Conservation (phyloP, 768 basidiomycete genomes). For the Infundibulicybe gibba region DNA sequence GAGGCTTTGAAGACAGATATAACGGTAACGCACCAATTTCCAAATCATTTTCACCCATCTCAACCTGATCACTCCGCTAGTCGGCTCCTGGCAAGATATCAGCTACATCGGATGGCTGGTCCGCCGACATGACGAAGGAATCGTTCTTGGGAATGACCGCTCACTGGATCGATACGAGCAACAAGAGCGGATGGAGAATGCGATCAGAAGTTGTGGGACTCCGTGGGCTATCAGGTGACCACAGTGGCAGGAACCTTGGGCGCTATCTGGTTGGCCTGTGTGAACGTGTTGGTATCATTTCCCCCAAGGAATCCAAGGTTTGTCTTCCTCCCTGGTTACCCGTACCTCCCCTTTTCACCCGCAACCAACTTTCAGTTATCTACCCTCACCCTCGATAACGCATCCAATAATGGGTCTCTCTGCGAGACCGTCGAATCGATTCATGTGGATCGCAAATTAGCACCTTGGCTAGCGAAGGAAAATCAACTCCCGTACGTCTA, state of each 20-base stretch:
- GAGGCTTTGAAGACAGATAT: neutral
- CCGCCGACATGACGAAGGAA: conserved; percentile 11
- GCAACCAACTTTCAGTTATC: conserved; percentile 12
- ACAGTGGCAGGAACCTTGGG: conserved; percentile 22
- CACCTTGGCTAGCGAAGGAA: conserved; percentile 10
- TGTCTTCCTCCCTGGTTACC: conserved; percentile 3
- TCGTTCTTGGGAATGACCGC: conserved; percentile 11
- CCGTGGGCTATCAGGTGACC: conserved; percentile 12
- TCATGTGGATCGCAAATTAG: conserved; percentile 2
- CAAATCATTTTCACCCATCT: neutral
- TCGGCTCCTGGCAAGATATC: conserved; percentile 15
- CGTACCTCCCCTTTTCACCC: neutral
- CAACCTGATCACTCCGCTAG: conserved; percentile 4
- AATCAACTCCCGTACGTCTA: conserved; percentile 17
- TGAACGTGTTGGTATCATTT: conserved; percentile 19
- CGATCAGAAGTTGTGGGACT: conserved; percentile 17
- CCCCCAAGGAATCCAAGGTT: conserved; percentile 15
- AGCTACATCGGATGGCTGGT: conserved; percentile 13
- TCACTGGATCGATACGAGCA: conserved; percentile 18
- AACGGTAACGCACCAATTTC: neutral
- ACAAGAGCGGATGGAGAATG: conserved; percentile 16
- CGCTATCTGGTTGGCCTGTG: conserved; percentile 17
- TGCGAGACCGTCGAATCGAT: conserved; percentile 13
- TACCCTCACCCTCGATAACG: conserved; percentile 19
- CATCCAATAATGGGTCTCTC: conserved; percentile 15